These are phyloP conservation scores for Leptographium procerum DNA, from an alignment of 2,329 filamentous ascomycete genomes.

Conservation along the genomic window DNA sequence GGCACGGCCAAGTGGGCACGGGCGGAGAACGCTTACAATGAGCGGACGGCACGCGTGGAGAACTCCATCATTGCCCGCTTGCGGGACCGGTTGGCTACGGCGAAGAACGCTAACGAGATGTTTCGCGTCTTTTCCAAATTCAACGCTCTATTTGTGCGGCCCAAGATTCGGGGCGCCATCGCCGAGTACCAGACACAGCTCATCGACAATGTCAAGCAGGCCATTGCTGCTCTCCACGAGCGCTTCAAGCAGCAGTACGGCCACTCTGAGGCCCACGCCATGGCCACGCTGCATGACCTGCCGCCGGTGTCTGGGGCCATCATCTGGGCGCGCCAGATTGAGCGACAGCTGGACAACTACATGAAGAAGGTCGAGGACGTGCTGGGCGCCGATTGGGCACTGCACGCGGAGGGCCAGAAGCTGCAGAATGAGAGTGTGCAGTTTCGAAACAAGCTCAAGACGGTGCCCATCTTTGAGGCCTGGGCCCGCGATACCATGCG, in stretches of 20 bases:
- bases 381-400: slow-evolving; percentile 83
- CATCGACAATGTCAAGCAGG: slow-evolving; percentile 94
- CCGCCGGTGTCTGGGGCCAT: slow-evolving; percentile 95
- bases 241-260: slow-evolving; percentile 99
- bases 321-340: slow-evolving; percentile 95
- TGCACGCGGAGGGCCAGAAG: slow-evolving; percentile 92
- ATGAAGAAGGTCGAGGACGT: slow-evolving; percentile 99
- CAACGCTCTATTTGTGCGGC: slow-evolving; percentile 94
- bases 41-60: slow-evolving; percentile 91
- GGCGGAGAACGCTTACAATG: slow-evolving; percentile 93
- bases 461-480: slow-evolving; percentile 83
- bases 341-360: slow-evolving; percentile 87
- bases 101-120: slow-evolving; percentile 98
- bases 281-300: slow-evolving; percentile 93
- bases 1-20: slow-evolving; percentile 88
- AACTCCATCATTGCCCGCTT: slow-evolving; percentile 97
- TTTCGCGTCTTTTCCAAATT: slow-evolving; percentile 99
- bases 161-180: slow-evolving; percentile 98
- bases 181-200: slow-evolving; percentile 96
- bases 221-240: slow-evolving; percentile 86
- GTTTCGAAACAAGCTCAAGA: slow-evolving; percentile 94
- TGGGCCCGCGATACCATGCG: slow-evolving; percentile 87
- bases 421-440: slow-evolving; percentile 82
- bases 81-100: slow-evolving; percentile 83
- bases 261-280: slow-evolving; percentile 92